A percentile compares a stretch with the other conserved stretches of the same genome.
Evolutionary conservation across 192 early-diverging fungal species (phyloP).

Genomic region (Coemansia umbellata): DNA sequence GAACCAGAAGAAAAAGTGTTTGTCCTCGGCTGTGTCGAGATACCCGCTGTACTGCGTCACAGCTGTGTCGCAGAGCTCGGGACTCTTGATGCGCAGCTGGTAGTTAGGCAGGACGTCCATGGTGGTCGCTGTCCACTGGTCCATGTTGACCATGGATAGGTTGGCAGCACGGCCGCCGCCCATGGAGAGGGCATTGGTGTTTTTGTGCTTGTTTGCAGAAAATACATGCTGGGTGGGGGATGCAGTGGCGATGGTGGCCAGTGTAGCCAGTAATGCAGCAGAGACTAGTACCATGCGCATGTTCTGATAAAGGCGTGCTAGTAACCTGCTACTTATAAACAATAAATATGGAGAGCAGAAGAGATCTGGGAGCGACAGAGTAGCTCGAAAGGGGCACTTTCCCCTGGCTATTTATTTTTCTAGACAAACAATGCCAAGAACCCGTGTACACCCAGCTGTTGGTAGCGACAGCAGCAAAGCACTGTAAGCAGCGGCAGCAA

Average conservation of each 20-base stretch:
- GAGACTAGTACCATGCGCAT: not conserved
- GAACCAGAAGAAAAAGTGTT: constrained; percentile 94
- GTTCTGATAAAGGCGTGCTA: not conserved
- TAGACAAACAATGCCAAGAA: no score
- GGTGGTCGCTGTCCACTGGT: not conserved
- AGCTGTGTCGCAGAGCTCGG: constrained; percentile 72
- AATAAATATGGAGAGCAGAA: not conserved
- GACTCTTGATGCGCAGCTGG: constrained; percentile 19
- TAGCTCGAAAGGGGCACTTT: not conserved
- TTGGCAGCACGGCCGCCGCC: not conserved
- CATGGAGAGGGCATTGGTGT: not conserved
- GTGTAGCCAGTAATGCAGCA: not conserved
- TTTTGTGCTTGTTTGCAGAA: not conserved
- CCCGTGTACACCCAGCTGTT: no score
- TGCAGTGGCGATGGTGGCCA: not conserved
- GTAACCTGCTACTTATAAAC: no score
- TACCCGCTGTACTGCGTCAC: constrained; percentile 85
- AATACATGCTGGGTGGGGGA: not conserved
- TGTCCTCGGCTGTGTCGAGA: constrained; percentile 57
- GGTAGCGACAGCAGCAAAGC: not conserved
- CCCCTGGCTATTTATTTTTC: not conserved
- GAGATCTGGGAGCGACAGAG: no score
- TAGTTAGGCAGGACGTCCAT: constrained; percentile 7
- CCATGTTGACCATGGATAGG: not conserved
- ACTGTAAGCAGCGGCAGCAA: not conserved